phyloP scores from a whole-genome alignment of 352 stramenopile species.

The Pythium myriotylum region DNA sequence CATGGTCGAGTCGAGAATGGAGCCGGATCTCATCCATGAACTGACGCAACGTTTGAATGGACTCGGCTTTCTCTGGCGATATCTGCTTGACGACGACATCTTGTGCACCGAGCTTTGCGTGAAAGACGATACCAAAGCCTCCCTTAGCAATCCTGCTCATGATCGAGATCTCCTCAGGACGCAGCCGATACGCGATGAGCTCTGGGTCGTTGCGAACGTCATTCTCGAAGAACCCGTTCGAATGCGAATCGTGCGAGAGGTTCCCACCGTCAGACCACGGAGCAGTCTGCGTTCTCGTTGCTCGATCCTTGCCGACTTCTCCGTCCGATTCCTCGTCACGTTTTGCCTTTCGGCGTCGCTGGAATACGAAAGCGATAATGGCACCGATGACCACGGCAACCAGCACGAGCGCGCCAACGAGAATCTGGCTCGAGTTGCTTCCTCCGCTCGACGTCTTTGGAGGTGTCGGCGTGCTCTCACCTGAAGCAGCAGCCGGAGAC shows the following conservation, averaged over 20 bases:
- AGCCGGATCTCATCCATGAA: conserved; percentile 77
- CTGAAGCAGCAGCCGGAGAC: background rate
- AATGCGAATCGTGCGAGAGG: conserved; percentile 11
- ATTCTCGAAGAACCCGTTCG: conserved; percentile 34
- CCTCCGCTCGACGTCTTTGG: background rate
- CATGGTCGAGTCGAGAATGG: conserved; percentile 52
- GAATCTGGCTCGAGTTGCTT: conserved; percentile 16
- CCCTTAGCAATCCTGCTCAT: conserved; percentile 48
- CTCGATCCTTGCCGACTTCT: background rate
- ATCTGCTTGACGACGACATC: conserved; percentile 54
- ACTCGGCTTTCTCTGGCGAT: conserved; percentile 31
- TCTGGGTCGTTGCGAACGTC: conserved; percentile 72
- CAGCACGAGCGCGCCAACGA: conserved; percentile 28
- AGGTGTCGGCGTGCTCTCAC: conserved; percentile 28
- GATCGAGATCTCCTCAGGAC: conserved; percentile 47
- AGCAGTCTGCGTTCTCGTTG: background rate
- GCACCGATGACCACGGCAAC: conserved; percentile 25
- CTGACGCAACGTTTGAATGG: conserved; percentile 26
- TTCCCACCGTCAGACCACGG: background rate
- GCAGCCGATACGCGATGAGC: conserved; percentile 51
- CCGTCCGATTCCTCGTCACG: conserved; percentile 2
- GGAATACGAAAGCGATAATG: conserved; percentile 24
- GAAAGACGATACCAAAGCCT: conserved; percentile 63
- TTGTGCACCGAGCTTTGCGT: conserved; percentile 38
- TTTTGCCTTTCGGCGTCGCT: conserved; percentile 21